Base-by-base conservation (phyloP, 108 stramenopile species). In the Skeletonema menzelii region DNA sequence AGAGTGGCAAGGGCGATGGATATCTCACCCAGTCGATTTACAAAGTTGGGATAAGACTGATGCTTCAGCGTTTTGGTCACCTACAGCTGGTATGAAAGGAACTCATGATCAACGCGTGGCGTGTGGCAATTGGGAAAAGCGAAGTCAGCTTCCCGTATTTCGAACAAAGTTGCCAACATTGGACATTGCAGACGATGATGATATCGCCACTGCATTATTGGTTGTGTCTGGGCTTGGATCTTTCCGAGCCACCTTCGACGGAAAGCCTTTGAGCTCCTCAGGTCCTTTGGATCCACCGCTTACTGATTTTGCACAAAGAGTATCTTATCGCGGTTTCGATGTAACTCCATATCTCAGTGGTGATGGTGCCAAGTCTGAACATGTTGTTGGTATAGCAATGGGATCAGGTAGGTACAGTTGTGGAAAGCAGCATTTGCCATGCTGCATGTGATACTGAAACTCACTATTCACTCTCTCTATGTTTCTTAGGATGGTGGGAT, bases 261-360 rank as follows among this genome's bases (percentile, higher is more conserved):
- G 83, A 5, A 60, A 63, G 46, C 75, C 70, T 35, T 63, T 84
- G n/a, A 72, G 70, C 34, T 63, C 66, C 15, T 77, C 75, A 2
- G 79, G 79, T n/a, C 76, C 79, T n/a, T 49, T 80, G 69, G 83
- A 84, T 69, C 83, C 83, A 35, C 80, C 83, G 15, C 67, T 84
- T n/a, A 84, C 83, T 2, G 83, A 80, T 55, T 84, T 67, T 66
- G 71, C 80, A 4, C 83, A 84, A 38, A 70, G 83, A 19, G 83
- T 82, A 15, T 77, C 76, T 34, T 84, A 84, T 63, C 69, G 83
- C 13, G 83, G 83, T 0, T 84, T 63, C 59, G 83, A 84, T 76
- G 72, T 84, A 4, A 84, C 83, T 13, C 42, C 35, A 15, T 84
- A 65, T 44, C 30, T 76, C 15, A 55, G 37, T 31, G 71, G 58